A percentile compares a stretch with the other conserved stretches of the same genome.
phyloP scores from a whole-genome alignment of 129 eudicot species.

The Gnaphalium uliginosum region DNA sequence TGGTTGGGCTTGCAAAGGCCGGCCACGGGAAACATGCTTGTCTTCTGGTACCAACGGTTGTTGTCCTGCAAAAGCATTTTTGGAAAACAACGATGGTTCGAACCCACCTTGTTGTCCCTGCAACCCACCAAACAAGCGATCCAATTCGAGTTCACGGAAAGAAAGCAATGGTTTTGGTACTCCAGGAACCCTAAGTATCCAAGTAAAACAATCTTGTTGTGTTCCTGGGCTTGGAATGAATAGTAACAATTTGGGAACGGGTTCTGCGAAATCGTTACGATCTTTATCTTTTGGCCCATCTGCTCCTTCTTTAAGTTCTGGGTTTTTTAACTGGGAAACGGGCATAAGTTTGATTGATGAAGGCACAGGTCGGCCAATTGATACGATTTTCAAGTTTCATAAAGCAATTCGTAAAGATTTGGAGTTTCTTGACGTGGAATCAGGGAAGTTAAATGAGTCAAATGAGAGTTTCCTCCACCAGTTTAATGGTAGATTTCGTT shows the following conservation, averaged over 20 bases:
- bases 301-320: constrained; percentile 86
- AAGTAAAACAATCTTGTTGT: constrained; percentile 77
- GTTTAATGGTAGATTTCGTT: constrained; percentile 91
- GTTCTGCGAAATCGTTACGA: constrained; percentile 82
- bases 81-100: constrained; percentile 36
- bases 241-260: constrained; percentile 52
- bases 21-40: constrained; percentile 61
- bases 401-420: constrained; percentile 95
- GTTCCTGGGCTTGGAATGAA: constrained; percentile 96
- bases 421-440: constrained; percentile 88
- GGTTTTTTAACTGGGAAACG: constrained; percentile 95
- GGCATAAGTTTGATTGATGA: constrained; percentile 67
- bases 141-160: constrained; percentile 33
- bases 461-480: constrained; percentile 76
- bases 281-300: constrained; percentile 77
- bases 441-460: constrained; percentile 76
- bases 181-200: constrained; percentile 31
- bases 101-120: constrained; percentile 41
- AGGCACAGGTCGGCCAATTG: constrained; percentile 74
- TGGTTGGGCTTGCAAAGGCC: constrained; percentile 99
- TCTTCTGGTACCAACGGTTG: constrained; percentile 70
- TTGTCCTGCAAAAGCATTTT: constrained; percentile 62
- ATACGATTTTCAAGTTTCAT: constrained; percentile 91
- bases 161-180: constrained; percentile 40
- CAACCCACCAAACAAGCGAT: constrained; percentile 49